Conservation (phyloP, 495 filamentous ascomycete species). For the Hamigera avellanea region DNA sequence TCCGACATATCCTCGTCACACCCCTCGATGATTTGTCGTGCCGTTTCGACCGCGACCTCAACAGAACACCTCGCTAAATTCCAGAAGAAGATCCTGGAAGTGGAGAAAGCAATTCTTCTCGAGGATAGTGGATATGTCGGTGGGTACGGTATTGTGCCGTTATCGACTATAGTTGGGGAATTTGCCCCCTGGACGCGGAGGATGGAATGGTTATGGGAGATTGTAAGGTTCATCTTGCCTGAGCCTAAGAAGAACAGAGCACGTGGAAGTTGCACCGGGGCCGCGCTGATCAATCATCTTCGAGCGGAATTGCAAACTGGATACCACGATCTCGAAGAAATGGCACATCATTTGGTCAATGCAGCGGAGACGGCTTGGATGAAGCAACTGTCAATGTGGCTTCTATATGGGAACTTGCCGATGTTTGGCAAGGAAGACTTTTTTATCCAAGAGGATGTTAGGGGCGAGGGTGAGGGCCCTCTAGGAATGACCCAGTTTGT, state of each 20-base stretch:
- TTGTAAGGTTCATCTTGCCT: conserved; percentile 52
- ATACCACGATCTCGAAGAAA: conserved; percentile 70
- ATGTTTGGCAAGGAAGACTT: conserved; percentile 65
- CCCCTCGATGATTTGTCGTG: conserved; percentile 69
- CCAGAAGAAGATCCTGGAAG: conserved; percentile 69
- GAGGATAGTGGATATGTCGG: conserved; percentile 67
- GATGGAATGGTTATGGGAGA: conserved; percentile 77
- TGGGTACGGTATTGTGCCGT: conserved; percentile 81
- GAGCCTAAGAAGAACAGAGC: conserved; percentile 13
- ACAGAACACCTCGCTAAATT: conserved; percentile 64
- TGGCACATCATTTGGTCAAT: conserved; percentile 53
- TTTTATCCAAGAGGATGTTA: conserved; percentile 49
- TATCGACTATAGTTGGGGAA: conserved; percentile 71
- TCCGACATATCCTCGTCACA: conserved; percentile 56
- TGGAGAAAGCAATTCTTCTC: conserved; percentile 65
- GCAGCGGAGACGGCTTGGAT: conserved; percentile 87
- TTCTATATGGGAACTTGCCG: conserved; percentile 76
- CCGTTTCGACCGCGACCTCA: conserved; percentile 72
- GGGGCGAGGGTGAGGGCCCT: conserved; percentile 19
- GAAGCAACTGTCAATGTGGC: conserved; percentile 77
- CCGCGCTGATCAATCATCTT: conserved; percentile 63
- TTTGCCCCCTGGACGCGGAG: conserved; percentile 76
- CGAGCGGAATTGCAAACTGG: conserved; percentile 72
- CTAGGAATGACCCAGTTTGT: conserved; percentile 35
- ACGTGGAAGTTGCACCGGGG: conserved; percentile 39